phyloP scores from a whole-genome alignment of 768 basidiomycete species.

The Mycena capillaripes region DNA sequence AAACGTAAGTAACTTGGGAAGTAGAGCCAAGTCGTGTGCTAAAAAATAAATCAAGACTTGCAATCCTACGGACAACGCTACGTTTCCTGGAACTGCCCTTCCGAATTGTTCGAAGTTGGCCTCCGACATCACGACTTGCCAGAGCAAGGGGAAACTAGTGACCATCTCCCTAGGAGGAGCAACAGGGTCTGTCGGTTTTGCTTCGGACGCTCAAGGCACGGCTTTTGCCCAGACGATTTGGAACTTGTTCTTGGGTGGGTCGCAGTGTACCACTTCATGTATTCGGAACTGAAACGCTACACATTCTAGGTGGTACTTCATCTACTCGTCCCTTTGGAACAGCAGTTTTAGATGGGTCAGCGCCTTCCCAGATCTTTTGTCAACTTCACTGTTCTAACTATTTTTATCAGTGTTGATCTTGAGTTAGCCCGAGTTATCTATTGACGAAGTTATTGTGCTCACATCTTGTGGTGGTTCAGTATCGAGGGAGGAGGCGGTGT shows the following conservation, averaged over 20 bases:
- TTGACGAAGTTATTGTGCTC: neutral
- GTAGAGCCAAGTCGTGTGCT: neutral
- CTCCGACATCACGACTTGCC: constrained; percentile 73
- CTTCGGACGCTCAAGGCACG: constrained; percentile 67
- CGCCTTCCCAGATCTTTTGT: neutral
- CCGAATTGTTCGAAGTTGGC: constrained; percentile 74
- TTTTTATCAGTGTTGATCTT: constrained; percentile 66
- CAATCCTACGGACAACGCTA: constrained; percentile 66
- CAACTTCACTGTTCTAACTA: neutral
- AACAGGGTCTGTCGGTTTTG: constrained; percentile 72
- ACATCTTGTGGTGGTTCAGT: constrained; percentile 15
- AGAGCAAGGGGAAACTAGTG: constrained; percentile 73
- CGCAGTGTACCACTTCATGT: neutral
- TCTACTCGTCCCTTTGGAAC: constrained; percentile 78
- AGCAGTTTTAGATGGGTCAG: constrained; percentile 80
- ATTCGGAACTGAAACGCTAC: neutral
- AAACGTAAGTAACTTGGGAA: constrained; percentile 59
- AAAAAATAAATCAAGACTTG: constrained; percentile 61
- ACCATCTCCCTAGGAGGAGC: constrained; percentile 74
- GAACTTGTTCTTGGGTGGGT: constrained; percentile 74
- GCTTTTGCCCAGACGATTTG: constrained; percentile 78
- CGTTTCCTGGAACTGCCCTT: constrained; percentile 74
- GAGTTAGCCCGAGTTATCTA: constrained; percentile 49
- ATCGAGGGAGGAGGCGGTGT: constrained; percentile 76
- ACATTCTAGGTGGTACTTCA: constrained; percentile 50